phyloP scores from a whole-genome alignment of 2,329 filamentous ascomycete genomes.

The Purpureocillium takamizusanense region DNA sequence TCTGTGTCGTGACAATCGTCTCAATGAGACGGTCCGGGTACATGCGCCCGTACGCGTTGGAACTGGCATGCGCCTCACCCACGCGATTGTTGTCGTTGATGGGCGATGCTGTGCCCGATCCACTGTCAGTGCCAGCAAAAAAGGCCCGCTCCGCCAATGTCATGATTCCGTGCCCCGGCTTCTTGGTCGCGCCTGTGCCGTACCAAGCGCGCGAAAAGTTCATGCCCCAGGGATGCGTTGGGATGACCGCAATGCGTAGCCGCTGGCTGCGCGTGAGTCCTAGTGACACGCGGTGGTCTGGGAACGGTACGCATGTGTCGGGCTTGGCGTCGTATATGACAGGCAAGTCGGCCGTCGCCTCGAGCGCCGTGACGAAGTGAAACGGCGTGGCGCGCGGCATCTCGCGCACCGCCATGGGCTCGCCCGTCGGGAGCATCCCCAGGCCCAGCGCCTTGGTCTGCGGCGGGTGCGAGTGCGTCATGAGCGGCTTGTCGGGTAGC shows the following conservation, averaged over 20 bases:
- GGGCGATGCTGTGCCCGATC: background rate
- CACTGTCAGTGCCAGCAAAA: constrained; percentile 21
- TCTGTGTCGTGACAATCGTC: constrained; percentile 51
- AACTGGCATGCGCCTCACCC: constrained; percentile 14
- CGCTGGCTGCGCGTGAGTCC: constrained; percentile 30
- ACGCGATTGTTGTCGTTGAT: background rate
- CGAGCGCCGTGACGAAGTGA: constrained; percentile 38
- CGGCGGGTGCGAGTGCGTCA: constrained; percentile 54
- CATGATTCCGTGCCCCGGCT: constrained; percentile 21
- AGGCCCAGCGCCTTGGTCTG: constrained; percentile 26
- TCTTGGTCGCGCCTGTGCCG: constrained; percentile 14
- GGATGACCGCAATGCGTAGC: constrained; percentile 46
- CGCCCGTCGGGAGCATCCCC: constrained; percentile 50
- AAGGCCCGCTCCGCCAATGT: constrained; percentile 26
- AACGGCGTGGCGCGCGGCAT: constrained; percentile 46
- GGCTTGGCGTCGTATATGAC: constrained; percentile 50
- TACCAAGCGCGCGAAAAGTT: constrained; percentile 39
- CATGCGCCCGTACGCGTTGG: constrained; percentile 44
- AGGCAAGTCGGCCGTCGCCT: constrained; percentile 54
- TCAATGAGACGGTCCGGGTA: constrained; percentile 43
- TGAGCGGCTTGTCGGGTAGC: constrained; percentile 44
- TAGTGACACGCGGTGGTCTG: constrained; percentile 55
- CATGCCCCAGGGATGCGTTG: constrained; percentile 46
- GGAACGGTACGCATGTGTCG: constrained; percentile 53
- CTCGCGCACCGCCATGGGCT: constrained; percentile 45